These are phyloP conservation scores for Plantago ovata DNA, from an alignment of 257 asterid genomes.

Conservation along the genomic window DNA sequence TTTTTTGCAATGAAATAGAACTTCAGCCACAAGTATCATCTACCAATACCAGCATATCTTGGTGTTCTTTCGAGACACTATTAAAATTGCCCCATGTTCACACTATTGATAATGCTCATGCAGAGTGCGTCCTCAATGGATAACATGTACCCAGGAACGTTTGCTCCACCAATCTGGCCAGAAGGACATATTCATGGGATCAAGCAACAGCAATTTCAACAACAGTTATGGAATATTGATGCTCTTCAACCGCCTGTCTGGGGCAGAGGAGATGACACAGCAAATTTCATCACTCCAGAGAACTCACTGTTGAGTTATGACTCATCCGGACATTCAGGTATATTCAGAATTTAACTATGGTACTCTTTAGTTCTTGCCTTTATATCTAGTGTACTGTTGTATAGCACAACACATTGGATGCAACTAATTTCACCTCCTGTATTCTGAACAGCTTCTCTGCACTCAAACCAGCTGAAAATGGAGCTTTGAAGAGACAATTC, in stretches of 20 bases:
- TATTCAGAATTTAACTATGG: background rate
- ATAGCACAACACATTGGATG: background rate
- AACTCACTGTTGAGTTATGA: conserved; percentile 54
- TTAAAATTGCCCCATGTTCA: too few relatives aligned
- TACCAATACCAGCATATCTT: background rate
- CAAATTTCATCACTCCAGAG: conserved; percentile 57
- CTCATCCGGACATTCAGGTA: conserved; percentile 80
- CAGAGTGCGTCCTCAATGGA: conserved; percentile 55
- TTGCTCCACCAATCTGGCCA: conserved; percentile 51
- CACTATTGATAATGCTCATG: conserved; percentile 7
- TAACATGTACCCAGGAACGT: conserved; percentile 44
- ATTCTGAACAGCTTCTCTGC: conserved; percentile 32
- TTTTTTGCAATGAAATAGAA: background rate
- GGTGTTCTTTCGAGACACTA: background rate
- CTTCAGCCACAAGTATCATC: background rate
- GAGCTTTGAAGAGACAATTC: conserved; percentile 49
- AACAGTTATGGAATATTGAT: conserved; percentile 47
- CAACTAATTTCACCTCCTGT: background rate
- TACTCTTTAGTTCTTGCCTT: too few relatives aligned
- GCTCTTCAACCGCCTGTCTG: conserved; percentile 58
- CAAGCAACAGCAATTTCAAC: conserved; percentile 57
- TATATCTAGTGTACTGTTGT: background rate
- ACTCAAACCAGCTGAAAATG: conserved; percentile 59
- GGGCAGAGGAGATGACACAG: conserved; percentile 48
- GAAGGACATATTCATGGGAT: conserved; percentile 52